phyloP scores from a whole-genome alignment of 1,284 basidiomycete species.

The Hemileia vastatrix region DNA sequence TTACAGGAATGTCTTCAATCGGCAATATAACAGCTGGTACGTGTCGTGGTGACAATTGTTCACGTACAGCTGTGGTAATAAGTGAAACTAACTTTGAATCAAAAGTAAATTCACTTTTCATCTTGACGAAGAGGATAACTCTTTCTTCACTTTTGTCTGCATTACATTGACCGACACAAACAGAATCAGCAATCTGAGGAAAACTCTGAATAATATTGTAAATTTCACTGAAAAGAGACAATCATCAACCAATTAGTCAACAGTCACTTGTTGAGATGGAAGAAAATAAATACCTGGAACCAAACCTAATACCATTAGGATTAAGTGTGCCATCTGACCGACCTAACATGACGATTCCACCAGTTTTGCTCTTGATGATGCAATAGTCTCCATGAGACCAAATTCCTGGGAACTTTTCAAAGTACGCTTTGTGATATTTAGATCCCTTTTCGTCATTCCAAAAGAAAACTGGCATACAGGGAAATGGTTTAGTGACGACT shows the following conservation, averaged over 20 bases:
- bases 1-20: constrained; percentile 64
- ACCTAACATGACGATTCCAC: constrained; percentile 72
- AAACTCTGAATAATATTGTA: constrained; percentile 73
- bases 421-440: constrained; percentile 66
- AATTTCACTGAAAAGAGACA: constrained; percentile 74
- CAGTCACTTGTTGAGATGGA: constrained; percentile 36
- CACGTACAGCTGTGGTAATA: too few relatives aligned
- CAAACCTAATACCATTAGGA: neutral
- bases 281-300: neutral
- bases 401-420: constrained; percentile 58
- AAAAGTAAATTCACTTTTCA: too few relatives aligned
- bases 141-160: constrained; percentile 65
- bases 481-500: constrained; percentile 67
- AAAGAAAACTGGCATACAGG: constrained; percentile 73
- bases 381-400: constrained; percentile 56
- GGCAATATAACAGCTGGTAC: constrained; percentile 54
- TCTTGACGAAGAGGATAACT: constrained; percentile 70
- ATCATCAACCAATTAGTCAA: constrained; percentile 73
- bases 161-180: constrained; percentile 66
- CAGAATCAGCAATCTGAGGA: constrained; percentile 55
- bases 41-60: too few relatives aligned
- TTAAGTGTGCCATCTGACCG: constrained; percentile 59
- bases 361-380: too few relatives aligned
- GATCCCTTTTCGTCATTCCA: constrained; percentile 55
- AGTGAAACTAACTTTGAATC: too few relatives aligned